phyloP scores from a whole-genome alignment of 2,329 filamentous ascomycete genomes.

The Fusarium temperatum region DNA sequence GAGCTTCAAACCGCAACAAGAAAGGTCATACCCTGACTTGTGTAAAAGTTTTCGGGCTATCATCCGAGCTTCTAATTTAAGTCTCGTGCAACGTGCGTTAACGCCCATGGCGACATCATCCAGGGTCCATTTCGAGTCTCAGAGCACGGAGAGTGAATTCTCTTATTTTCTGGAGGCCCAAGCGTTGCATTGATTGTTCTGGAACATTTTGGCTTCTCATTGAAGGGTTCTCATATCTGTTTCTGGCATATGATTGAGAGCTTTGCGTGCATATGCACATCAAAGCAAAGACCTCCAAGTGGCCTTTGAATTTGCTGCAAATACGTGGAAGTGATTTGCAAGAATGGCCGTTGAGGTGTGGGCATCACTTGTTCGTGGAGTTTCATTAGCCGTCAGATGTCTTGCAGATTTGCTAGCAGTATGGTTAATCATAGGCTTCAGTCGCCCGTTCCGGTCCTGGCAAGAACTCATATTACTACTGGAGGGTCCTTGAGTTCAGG shows the following conservation, averaged over 20 bases:
- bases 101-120: neutral
- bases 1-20: neutral
- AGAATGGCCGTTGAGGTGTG: neutral
- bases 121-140: slow-evolving; percentile 7
- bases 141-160: neutral
- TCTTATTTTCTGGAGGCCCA: neutral
- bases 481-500: neutral
- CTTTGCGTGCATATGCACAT: slow-evolving; percentile 4
- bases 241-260: neutral
- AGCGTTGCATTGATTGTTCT: slow-evolving; percentile 20
- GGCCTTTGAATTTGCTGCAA: neutral
- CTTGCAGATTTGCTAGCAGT: neutral
- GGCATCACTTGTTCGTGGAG: neutral
- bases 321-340: neutral
- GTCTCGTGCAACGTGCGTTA: neutral
- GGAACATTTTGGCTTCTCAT: slow-evolving; percentile 12
- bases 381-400: neutral
- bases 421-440: slow-evolving; percentile 20
- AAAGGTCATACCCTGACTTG: neutral
- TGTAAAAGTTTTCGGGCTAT: neutral
- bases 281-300: slow-evolving; percentile 11
- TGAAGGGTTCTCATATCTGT: slow-evolving; percentile 1
- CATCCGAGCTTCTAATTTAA: slow-evolving; percentile 22
- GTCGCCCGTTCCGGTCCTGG: slow-evolving; percentile 6
- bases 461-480: neutral